Evolutionary conservation across 139 green algal species (phyloP), one percentile per base, ranked within the genome.

Genomic region (Volvox reticuliferus): DNA sequence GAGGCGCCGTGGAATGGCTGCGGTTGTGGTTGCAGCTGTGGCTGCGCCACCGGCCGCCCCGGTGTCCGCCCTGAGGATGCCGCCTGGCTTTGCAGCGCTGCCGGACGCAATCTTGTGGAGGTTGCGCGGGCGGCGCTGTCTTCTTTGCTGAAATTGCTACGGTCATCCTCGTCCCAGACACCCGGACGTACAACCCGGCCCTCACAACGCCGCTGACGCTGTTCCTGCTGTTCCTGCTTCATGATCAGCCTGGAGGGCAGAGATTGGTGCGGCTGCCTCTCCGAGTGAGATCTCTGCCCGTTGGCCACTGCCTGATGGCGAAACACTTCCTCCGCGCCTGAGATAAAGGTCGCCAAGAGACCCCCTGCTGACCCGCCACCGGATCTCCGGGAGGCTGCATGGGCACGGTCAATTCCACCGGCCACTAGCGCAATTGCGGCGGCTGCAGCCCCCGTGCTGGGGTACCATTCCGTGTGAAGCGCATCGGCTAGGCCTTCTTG

Each of bases 291-390:
- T 12, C 81, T 30, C 61, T 21, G 17, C 1, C 55, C n/a, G 30
- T 0, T 75, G 30, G n/a, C 18, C 81, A 20, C 61, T 21, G 17
- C 18, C 81, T 61, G 30, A 0, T 75, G 18, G 37, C 73, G 44
- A 21, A 76, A 0, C n/a, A 83, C 20, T 75, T 83, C 86, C n/a
- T 76, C n/a, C 3, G 86, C 86, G 3, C 73, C 50, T 1, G 86
- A 28, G 36, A 90, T 73, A 44, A 90, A 90, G 2, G 86, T 83
- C 1, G 86, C 12, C 36, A 90, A 32, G 30, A 90, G 86, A 75
- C 73, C 73, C 20, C 44, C 73, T 0, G 50, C 86, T 55, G 44
- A 55, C 5, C 44, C 44, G 44, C 44, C 44, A 55, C 44, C 44
- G 9, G 44, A 55, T 9, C 9, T 55, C 44, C 44, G 44, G 44